phyloP scores from a whole-genome alignment of 495 filamentous ascomycete genomes.

The Thermochaetoides thermophila region DNA sequence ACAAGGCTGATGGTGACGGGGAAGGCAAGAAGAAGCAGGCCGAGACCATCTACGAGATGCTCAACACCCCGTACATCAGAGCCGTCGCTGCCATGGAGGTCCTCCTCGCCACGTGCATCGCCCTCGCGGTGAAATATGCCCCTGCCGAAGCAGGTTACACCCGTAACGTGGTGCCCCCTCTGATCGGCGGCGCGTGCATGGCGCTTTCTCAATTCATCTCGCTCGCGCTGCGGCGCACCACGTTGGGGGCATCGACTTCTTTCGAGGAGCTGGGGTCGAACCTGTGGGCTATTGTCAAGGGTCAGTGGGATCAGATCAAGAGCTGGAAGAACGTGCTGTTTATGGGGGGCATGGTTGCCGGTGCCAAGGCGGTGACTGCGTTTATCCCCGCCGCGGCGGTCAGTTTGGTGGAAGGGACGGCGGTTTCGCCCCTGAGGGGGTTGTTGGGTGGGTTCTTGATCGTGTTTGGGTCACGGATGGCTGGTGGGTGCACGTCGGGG shows the following conservation, averaged over 20 bases:
- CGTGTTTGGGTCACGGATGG: conserved; percentile 37
- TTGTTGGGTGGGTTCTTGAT: conserved; percentile 35
- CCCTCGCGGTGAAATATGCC: conserved; percentile 14
- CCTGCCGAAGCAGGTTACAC: conserved; percentile 14
- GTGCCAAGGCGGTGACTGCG: conserved; percentile 21
- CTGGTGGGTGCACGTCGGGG: conserved; percentile 43
- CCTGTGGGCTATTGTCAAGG: conserved; percentile 24
- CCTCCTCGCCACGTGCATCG: conserved; percentile 15
- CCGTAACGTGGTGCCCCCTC: conserved; percentile 19
- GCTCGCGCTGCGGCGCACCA: conserved; percentile 22
- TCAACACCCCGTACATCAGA: conserved; percentile 15
- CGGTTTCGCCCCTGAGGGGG: conserved; percentile 19
- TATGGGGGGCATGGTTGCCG: conserved; percentile 27
- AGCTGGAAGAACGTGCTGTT: conserved; percentile 28
- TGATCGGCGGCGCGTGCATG: conserved; percentile 34
- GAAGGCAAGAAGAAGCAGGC: neutral
- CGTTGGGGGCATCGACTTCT: conserved; percentile 37
- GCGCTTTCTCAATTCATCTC: conserved; percentile 33
- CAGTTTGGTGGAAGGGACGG: conserved; percentile 7
- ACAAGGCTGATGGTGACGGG: conserved; percentile 1
- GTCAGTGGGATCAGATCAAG: conserved; percentile 6
- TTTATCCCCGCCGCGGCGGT: conserved; percentile 16
- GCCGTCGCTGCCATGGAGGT: conserved; percentile 21
- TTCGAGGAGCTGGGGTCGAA: conserved; percentile 38
- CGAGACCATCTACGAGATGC: neutral